phyloP scores from a whole-genome alignment of 345 rosid species.

The Linum usitatissimum region DNA sequence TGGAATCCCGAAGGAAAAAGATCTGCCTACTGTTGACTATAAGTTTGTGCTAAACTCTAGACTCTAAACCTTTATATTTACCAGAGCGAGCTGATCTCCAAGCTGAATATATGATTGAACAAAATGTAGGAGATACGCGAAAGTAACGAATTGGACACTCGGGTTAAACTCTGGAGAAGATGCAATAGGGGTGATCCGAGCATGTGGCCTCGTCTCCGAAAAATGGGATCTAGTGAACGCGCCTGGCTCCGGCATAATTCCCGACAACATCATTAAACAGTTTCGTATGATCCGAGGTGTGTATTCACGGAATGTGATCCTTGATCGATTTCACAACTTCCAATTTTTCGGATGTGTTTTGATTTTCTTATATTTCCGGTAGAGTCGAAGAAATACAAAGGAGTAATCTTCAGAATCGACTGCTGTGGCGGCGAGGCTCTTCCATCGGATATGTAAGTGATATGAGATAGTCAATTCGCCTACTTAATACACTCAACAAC shows the following conservation, averaged over 20 bases:
- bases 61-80: not conserved
- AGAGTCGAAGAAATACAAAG: slow-evolving; percentile 76
- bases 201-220: slow-evolving; percentile 82
- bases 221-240: slow-evolving; percentile 47
- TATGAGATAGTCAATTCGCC: too few species aligned
- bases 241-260: slow-evolving; percentile 55
- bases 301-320: slow-evolving; percentile 1
- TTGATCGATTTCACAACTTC: too few species aligned
- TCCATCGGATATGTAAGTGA: slow-evolving; percentile 94
- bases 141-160: slow-evolving; percentile 78
- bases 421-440: slow-evolving; percentile 98
- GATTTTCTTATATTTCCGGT: too few species aligned
- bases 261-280: slow-evolving; percentile 75
- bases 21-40: slow-evolving; percentile 66
- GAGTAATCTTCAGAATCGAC: slow-evolving; percentile 77
- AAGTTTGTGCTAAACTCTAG: slow-evolving; percentile 23
- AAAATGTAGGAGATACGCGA: slow-evolving; percentile 56
- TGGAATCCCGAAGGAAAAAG: slow-evolving; percentile 56
- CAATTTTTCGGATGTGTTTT: not conserved
- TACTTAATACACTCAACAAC: too few species aligned
- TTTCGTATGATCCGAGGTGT: slow-evolving; percentile 80
- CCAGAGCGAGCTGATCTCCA: not conserved
- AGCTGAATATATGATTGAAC: not conserved
- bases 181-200: slow-evolving; percentile 74
- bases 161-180: slow-evolving; percentile 75